Conservation (phyloP, 2,329 filamentous ascomycete species). For the Curvularia hawaiiensis region DNA sequence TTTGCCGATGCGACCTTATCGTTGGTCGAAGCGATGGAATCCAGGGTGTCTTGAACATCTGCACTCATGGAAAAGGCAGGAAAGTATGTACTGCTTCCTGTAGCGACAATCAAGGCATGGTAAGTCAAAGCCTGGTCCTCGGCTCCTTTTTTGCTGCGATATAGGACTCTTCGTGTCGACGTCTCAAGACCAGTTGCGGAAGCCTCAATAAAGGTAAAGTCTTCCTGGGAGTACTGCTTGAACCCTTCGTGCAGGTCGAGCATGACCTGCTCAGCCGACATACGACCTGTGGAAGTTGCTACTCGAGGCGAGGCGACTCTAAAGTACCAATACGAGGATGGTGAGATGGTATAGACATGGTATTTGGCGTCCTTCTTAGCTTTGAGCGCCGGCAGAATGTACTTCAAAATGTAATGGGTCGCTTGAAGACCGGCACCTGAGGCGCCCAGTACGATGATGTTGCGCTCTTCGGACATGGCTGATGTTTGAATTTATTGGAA, state of each 20-base stretch:
- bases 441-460: conserved; percentile 45
- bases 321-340: conserved; percentile 60
- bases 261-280: conserved; percentile 56
- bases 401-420: conserved; percentile 45
- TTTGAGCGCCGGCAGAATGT: conserved; percentile 43
- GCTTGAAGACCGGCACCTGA: conserved; percentile 36
- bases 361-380: conserved; percentile 45
- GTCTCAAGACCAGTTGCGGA: conserved; percentile 55
- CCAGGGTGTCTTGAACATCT: conserved; percentile 25
- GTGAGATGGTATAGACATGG: conserved; percentile 61
- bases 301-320: conserved; percentile 60
- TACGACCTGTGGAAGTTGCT: conserved; percentile 54
- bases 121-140: conserved; percentile 50
- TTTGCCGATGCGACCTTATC: conserved; percentile 46
- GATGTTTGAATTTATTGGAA: neutral
- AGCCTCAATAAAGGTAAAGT: conserved; percentile 59
- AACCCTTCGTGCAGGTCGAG: conserved; percentile 58
- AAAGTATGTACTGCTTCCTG: conserved; percentile 56
- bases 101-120: conserved; percentile 62
- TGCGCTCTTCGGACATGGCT: conserved; percentile 39
- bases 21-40: conserved; percentile 46
- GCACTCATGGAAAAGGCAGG: conserved; percentile 53
- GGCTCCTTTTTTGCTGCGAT: conserved; percentile 40
- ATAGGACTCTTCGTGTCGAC: conserved; percentile 50
- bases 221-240: conserved; percentile 53